Evolutionary conservation across 2,329 filamentous ascomycete species (phyloP), one percentile per base, ranked within the genome.

Genomic region (Volutella citrinella): DNA sequence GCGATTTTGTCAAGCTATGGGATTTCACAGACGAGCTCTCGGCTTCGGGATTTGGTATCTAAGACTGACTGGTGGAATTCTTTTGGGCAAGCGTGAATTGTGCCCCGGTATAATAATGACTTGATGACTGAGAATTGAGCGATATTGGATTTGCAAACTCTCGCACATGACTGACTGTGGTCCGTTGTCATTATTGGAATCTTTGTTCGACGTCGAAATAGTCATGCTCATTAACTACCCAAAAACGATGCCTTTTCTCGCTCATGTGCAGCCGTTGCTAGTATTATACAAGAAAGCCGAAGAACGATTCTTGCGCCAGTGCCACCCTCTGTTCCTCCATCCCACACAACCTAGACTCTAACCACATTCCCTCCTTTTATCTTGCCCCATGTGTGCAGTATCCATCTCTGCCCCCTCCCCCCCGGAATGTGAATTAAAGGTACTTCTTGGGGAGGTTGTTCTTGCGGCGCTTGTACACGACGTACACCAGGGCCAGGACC

Each of bases 371-470:
- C n/a, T n/a, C n/a, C n/a, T n/a, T n/a, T n/a, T n/a, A n/a, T n/a
- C n/a, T n/a, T n/a, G n/a, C n/a, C n/a, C n/a, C n/a, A n/a, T n/a
- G n/a, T n/a, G n/a, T n/a, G n/a, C n/a, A n/a, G n/a, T n/a, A n/a
- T n/a, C n/a, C n/a, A n/a, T n/a, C n/a, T n/a, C n/a, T n/a, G n/a
- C n/a, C n/a, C n/a, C n/a, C n/a, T n/a, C n/a, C n/a, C n/a, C n/a
- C n/a, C n/a, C n/a, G n/a, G n/a, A n/a, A n/a, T n/a, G n/a, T 22
- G 20, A 12, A 8, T 55, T 70, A 95, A 57, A 95, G 66, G 62
- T 89, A 96, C 68, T 96, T 96, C 74, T 95, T 95, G n/a, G 87
- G 87, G 61, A 80, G 78, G 45, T 72, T 80, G 23, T 77, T 72
- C 64, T 83, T 78, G 55, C 84, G 81, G 51, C 80, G 76, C 75